Evolutionary conservation across 331 rosid species (phyloP).

Genomic region (Quercus phellos): DNA sequence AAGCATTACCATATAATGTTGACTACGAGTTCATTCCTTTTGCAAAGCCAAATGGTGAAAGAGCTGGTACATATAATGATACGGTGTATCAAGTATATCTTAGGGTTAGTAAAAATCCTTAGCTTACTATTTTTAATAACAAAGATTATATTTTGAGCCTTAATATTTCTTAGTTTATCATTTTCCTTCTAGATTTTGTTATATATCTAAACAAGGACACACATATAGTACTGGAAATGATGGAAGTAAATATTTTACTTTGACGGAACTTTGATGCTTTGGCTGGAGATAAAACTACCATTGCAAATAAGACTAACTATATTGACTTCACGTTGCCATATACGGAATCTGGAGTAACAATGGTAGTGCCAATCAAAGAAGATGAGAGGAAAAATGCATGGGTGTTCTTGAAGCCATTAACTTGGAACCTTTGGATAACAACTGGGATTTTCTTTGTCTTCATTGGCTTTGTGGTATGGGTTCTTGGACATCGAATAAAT

Average conservation of each 20-base stretch:
- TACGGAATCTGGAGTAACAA: slow-evolving; percentile 52
- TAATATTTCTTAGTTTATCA: not conserved
- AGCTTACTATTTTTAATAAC: not conserved
- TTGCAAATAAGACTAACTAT: slow-evolving; percentile 30
- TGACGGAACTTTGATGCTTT: slow-evolving; percentile 38
- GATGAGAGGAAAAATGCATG: slow-evolving; percentile 29
- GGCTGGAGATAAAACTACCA: slow-evolving; percentile 49
- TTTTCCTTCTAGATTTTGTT: too few species aligned
- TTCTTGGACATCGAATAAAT: slow-evolving; percentile 51
- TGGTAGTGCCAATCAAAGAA: slow-evolving; percentile 53
- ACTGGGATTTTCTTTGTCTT: slow-evolving; percentile 32
- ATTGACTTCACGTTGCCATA: slow-evolving; percentile 60
- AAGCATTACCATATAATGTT: slow-evolving; percentile 34
- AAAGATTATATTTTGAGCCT: not conserved
- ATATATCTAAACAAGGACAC: too few species aligned
- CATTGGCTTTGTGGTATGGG: slow-evolving; percentile 47
- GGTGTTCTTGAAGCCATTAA: slow-evolving; percentile 56
- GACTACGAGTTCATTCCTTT: slow-evolving; percentile 36
- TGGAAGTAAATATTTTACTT: not conserved
- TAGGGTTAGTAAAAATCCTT: slow-evolving; percentile 25
- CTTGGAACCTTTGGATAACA: slow-evolving; percentile 48
- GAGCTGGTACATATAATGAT: slow-evolving; percentile 35
- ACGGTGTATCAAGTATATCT: slow-evolving; percentile 29
- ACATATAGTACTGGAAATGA: not conserved
- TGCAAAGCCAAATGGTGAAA: slow-evolving; percentile 11